These are phyloP conservation scores for Yarrowia sp. DNA, from an alignment of 805 yeast species.

Conservation along the genomic window DNA sequence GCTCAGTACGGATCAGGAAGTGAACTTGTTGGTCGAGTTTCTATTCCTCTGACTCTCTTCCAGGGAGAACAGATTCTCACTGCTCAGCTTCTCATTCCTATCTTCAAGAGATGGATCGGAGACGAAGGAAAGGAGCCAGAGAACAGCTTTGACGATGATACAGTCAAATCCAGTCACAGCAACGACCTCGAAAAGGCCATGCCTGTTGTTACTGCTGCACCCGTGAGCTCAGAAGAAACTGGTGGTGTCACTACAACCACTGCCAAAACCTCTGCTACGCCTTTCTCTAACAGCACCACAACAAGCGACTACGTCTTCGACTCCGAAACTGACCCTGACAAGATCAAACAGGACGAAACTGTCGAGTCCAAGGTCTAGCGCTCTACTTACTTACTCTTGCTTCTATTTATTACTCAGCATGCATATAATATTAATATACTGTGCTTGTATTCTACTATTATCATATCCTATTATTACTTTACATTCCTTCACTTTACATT, in stretches of 20 bases:
- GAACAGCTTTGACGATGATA: neutral
- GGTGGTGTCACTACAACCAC: neutral
- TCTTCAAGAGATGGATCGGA: constrained; percentile 72
- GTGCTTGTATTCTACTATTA: neutral
- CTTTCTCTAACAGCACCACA: neutral
- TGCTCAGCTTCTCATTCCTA: constrained; percentile 72
- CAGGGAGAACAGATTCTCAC: constrained; percentile 87
- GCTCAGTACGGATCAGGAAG: constrained; percentile 76
- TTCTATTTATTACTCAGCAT: constrained; percentile 17
- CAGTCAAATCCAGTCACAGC: neutral
- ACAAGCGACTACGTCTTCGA: constrained; percentile 4
- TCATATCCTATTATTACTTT: constrained; percentile 12
- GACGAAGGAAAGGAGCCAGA: constrained; percentile 37
- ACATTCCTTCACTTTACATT: constrained; percentile 15
- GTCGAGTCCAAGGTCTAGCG: constrained; percentile 1
- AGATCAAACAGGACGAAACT: constrained; percentile 17
- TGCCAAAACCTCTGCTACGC: neutral
- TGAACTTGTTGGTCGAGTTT: constrained; percentile 61
- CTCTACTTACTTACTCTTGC: no score
- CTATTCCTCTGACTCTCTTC: constrained; percentile 84
- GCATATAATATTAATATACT: constrained; percentile 19
- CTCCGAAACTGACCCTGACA: constrained; percentile 17
- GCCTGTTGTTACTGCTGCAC: constrained; percentile 3
- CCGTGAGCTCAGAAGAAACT: neutral
- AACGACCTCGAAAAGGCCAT: constrained; percentile 14